A percentile compares a stretch with the other conserved stretches of the same genome.
Conservation (phyloP, 345 rosid genomes). For the Turnera subulata region DNA sequence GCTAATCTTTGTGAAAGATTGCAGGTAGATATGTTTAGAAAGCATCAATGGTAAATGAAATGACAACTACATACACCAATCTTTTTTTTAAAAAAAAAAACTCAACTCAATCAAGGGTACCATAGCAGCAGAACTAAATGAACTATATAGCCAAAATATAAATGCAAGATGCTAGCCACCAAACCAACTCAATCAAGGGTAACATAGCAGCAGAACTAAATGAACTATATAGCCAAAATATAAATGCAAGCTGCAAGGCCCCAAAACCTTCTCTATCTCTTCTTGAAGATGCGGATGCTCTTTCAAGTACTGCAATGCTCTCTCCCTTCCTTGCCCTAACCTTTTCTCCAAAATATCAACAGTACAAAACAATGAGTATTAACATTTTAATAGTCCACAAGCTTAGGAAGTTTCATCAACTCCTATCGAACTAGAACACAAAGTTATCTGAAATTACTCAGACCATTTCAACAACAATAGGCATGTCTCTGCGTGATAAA, state of each 20-base stretch:
- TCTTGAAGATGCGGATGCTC: constrained; percentile 60
- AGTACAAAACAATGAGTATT: not conserved
- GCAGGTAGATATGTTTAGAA: not conserved
- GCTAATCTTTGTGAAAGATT: not conserved
- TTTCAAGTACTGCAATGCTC: constrained; percentile 72
- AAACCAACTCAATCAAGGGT: not conserved
- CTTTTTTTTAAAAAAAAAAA: not conserved
- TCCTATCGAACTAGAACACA: no score
- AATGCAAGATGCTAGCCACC: not conserved
- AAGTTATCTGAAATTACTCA: no score
- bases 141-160: no score
- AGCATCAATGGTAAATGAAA: not conserved
- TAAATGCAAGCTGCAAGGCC: not conserved
- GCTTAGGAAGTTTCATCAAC: no score
- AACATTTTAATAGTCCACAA: not conserved
- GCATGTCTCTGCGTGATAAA: no score
- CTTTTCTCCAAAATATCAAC: constrained; percentile 28
- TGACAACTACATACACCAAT: not conserved
- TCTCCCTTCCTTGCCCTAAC: constrained; percentile 95
- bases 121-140: not conserved
- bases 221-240: not conserved
- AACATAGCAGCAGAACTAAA: not conserved
- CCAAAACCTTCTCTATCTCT: constrained; percentile 87
- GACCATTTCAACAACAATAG: no score
- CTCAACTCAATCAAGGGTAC: no score